These are phyloP conservation scores for Thielaviopsis ethacetica DNA, from an alignment of 2,329 filamentous ascomycete species.

Conservation along the genomic window DNA sequence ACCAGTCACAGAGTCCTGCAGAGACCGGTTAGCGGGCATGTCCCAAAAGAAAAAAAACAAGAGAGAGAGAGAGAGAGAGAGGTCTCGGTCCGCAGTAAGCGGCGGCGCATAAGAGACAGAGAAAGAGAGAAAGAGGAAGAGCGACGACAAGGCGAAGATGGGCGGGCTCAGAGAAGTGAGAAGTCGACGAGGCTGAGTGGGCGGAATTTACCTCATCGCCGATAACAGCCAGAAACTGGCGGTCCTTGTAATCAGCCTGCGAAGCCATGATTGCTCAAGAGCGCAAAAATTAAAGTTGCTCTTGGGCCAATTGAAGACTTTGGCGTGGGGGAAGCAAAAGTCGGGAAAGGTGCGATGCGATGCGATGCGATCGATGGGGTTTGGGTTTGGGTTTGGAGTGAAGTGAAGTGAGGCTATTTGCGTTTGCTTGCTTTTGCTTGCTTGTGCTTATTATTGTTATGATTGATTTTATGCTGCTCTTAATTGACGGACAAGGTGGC, in stretches of 20 bases:
- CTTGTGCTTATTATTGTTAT: background rate
- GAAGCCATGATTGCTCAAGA: constrained; percentile 26
- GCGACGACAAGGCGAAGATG: background rate
- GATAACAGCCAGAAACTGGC: constrained; percentile 93
- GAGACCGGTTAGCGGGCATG: constrained; percentile 13
- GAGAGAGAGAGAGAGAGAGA: too few species aligned
- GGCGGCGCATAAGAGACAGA: background rate
- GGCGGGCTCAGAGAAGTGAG: background rate
- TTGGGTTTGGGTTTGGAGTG: too few species aligned
- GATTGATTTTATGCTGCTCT: background rate
- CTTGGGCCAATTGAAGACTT: background rate
- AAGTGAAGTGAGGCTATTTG: background rate
- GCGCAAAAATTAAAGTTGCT: background rate
- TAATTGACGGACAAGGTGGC: background rate
- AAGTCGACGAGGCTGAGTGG: background rate
- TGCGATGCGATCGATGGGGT: background rate
- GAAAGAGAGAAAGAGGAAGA: background rate
- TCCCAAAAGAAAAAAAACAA: background rate
- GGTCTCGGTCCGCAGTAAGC: background rate
- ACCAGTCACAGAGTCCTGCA: constrained; percentile 85
- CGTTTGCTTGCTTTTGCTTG: background rate
- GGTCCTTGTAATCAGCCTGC: constrained; percentile 55
- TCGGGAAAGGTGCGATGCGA: background rate
- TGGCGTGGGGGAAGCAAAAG: too few species aligned
- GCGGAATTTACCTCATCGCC: constrained; percentile 61